These are phyloP conservation scores for Datisca glomerata DNA, from an alignment of 306 rosid genomes.

Conservation along the genomic window DNA sequence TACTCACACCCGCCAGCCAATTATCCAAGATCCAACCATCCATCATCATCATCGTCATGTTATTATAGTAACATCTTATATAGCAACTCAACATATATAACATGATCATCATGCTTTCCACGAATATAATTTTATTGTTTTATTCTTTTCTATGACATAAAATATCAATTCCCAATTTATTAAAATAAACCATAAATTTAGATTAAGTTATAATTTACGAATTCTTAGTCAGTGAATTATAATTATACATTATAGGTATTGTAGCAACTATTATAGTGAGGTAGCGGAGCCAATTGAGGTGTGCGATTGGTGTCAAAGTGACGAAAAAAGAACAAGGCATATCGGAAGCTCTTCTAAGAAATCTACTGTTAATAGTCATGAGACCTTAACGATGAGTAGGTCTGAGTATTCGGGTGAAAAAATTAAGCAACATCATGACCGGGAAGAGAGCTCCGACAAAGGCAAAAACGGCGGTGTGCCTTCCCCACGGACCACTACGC, in stretches of 20 bases:
- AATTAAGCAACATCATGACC: constrained; percentile 51
- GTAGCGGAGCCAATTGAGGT: constrained; percentile 35
- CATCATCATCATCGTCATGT: no score
- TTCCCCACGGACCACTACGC: constrained; percentile 67
- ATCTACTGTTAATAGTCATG: constrained; percentile 13
- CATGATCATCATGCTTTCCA: no score
- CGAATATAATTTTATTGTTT: no score
- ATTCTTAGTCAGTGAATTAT: no score
- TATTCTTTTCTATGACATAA: no score
- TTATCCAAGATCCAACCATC: not conserved
- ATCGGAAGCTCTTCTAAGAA: constrained; percentile 40
- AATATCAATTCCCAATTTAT: no score
- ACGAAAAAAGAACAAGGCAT: constrained; percentile 27
- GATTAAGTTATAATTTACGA: no score
- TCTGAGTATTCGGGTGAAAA: constrained; percentile 52
- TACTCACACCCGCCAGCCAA: not conserved
- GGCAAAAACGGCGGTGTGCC: constrained; percentile 37
- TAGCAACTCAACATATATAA: no score
- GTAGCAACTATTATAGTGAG: constrained; percentile 70
- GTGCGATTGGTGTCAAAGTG: constrained; percentile 92
- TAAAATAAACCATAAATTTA: no score
- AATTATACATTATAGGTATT: constrained; percentile 37
- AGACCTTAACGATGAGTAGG: constrained; percentile 18
- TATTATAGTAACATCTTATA: no score
- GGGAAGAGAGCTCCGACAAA: constrained; percentile 30